These are phyloP conservation scores for Phytophthora hybrid DNA, from an alignment of 352 stramenopile species.

Conservation along the genomic window DNA sequence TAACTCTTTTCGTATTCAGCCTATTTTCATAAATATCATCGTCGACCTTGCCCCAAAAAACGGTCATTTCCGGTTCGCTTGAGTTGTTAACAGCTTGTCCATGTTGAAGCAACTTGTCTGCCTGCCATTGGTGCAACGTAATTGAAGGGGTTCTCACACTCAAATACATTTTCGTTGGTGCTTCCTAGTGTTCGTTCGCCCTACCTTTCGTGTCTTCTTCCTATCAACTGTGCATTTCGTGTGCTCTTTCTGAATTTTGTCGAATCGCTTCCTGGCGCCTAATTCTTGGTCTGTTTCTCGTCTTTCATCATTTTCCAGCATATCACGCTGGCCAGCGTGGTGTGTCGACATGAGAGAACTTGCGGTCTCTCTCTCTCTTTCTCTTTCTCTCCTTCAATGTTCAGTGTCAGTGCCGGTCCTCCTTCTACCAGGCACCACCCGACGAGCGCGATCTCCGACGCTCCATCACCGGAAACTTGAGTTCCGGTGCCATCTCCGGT, in stretches of 20 bases:
- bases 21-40: too few species aligned
- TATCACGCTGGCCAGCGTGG: slow-evolving; percentile 35
- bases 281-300: slow-evolving; percentile 38
- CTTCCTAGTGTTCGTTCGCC: slow-evolving; percentile 11
- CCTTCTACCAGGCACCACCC: slow-evolving; percentile 50
- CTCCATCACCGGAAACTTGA: slow-evolving; percentile 72
- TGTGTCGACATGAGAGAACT: slow-evolving; percentile 34
- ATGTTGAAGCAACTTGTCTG: slow-evolving; percentile 7
- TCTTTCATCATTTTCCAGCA: slow-evolving; percentile 36
- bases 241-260: slow-evolving; percentile 33
- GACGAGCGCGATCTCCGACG: slow-evolving; percentile 83
- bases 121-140: too few species aligned
- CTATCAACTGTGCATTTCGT: slow-evolving; percentile 42
- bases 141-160: slow-evolving; percentile 22
- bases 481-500: slow-evolving; percentile 63
- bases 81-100: too few species aligned
- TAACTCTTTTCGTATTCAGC: too few species aligned
- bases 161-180: slow-evolving; percentile 33
- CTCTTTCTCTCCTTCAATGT: slow-evolving; percentile 19
- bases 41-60: too few species aligned
- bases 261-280: slow-evolving; percentile 34
- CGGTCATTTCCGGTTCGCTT: too few species aligned
- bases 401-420: slow-evolving; percentile 28
- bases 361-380: background rate
- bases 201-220: background rate